Conservation (phyloP, 2,329 filamentous ascomycete genomes). For the Pyrenophora teres region DNA sequence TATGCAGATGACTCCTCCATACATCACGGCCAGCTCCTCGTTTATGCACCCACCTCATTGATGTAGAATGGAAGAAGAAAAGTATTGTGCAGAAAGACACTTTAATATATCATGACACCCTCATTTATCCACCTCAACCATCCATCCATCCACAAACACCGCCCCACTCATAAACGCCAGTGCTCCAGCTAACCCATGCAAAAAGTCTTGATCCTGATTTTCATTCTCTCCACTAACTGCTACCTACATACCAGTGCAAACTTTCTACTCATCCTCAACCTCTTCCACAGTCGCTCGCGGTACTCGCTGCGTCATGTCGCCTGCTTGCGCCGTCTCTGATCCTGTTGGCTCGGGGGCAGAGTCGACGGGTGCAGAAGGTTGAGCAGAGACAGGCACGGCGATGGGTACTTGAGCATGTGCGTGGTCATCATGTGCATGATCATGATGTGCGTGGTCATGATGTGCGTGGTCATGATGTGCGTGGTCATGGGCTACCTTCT, state of each 20-base stretch:
- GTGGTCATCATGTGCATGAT: constrained; percentile 10
- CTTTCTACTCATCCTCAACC: constrained; percentile 38
- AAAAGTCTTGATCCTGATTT: background rate
- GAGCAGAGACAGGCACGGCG: background rate
- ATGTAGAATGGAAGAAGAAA: no score
- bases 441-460: constrained; percentile 26
- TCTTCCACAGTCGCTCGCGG: constrained; percentile 46
- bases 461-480: constrained; percentile 32
- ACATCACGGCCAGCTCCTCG: no score
- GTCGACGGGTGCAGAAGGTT: constrained; percentile 22
- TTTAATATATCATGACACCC: no score
- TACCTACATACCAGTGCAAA: background rate
- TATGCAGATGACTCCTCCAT: no score
- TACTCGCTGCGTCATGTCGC: constrained; percentile 34
- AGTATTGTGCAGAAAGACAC: no score
- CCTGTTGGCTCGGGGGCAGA: constrained; percentile 38
- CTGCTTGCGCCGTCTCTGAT: constrained; percentile 25
- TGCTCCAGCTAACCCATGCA: constrained; percentile 14
- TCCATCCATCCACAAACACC: background rate
- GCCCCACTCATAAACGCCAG: background rate
- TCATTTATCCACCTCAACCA: no score
- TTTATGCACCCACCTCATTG: no score
- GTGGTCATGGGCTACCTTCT: constrained; percentile 42
- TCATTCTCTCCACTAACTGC: background rate
- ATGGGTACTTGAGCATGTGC: constrained; percentile 12